Evolutionary conservation across 73 alveolate species (phyloP).

Genomic region (Durusdinium trenchii): DNA sequence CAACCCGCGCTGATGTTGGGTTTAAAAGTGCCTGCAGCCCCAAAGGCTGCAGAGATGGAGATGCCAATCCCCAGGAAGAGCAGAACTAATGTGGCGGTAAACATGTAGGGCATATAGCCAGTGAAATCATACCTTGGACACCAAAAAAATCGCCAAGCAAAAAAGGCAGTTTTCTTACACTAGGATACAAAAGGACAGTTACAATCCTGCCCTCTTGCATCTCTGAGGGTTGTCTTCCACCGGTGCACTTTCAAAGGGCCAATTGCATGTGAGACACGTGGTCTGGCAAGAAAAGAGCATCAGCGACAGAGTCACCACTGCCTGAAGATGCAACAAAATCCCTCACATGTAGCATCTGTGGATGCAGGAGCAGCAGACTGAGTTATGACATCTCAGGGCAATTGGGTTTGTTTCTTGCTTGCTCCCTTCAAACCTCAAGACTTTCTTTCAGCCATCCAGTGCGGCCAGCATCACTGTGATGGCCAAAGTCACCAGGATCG

Average conservation of each 20-base stretch:
- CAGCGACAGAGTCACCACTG: conserved; percentile 96
- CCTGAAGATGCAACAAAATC: conserved; percentile 48
- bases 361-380: too few species aligned
- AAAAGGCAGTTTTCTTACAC: neutral
- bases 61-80: conserved; percentile 56
- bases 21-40: conserved; percentile 82
- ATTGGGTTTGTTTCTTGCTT: too few species aligned
- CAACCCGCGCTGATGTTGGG: too few species aligned
- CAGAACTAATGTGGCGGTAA: conserved; percentile 43
- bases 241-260: neutral
- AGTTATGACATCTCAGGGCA: too few species aligned
- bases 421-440: too few species aligned
- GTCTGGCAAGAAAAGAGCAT: conserved; percentile 97
- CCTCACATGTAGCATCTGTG: too few species aligned
- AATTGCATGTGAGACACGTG: neutral
- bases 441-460: too few species aligned
- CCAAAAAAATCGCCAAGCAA: neutral
- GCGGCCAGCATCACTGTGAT: conserved; percentile 30
- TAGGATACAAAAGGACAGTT: neutral
- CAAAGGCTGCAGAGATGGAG: conserved; percentile 46
- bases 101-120: conserved; percentile 96
- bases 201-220: neutral
- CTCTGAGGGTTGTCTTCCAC: neutral
- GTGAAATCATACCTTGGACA: conserved; percentile 96
- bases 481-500: conserved; percentile 64